Evolutionary conservation across 495 filamentous ascomycete genomes (phyloP), one percentile per base, ranked within the genome.

Genomic region (Aspergillus wentii): DNA sequence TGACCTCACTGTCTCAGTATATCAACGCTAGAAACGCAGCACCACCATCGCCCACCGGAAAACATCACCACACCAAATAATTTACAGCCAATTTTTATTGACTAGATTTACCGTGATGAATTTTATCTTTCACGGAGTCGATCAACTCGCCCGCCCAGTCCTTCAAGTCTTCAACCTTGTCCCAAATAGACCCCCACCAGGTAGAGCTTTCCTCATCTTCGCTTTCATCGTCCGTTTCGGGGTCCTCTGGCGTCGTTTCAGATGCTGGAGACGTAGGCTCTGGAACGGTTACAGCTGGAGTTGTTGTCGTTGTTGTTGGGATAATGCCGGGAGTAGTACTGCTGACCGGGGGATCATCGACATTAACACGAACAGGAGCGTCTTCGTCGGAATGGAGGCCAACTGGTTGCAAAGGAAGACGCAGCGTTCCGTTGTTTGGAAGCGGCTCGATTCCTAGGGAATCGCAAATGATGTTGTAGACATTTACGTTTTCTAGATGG

Each of bases 381-480:
- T 53, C 44, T 14, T 59, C 51, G 41, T 81, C 76, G 1, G 74
- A 76, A 54, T 91, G 85, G 6, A 83, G 59, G 1, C 83, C 87
- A 3, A 82, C 54, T 4, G 86, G 69, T 49, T 76, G 75, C 17
- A 96, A 58, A 9, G 86, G 86, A 0, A 95, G 74, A 14, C 85
- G 80, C 14, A 95, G 55, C 0, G 89, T 95, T n/a, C 90, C 89
- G 52, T 95, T 95, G 52, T 90, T 92, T 1, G 85, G 72, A 17
- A 67, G 71, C 0, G 82, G 81, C 5, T 55, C 46, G 33, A 95
- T 64, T 5, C 80, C 81, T 21, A 96, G 54, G 1, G 83, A 85
- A 49, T 94, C 87, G 51, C 89, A 97, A 21, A 99, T 57, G 34
- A 97, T 85, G 47, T 95, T 94, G 55, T 97, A 97, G 1, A 99